These are phyloP conservation scores for Eruca vesicaria DNA, from an alignment of 441 rosid species.

Conservation along the genomic window DNA sequence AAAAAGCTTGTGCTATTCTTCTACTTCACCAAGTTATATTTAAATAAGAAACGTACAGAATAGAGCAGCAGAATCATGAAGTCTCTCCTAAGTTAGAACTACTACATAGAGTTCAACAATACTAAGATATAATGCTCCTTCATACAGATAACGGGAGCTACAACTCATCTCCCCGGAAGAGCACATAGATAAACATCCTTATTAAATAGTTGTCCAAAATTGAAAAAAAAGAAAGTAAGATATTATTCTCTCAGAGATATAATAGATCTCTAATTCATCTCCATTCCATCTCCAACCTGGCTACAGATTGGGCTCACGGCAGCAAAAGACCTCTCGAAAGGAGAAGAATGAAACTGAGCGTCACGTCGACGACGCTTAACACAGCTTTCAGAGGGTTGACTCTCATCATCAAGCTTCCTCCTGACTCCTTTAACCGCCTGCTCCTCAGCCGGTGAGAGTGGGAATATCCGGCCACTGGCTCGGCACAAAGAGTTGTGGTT, in stretches of 20 bases:
- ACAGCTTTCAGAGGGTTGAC: conserved; percentile 67
- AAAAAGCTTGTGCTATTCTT: conserved; percentile 16
- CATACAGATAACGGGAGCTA: conserved; percentile 29
- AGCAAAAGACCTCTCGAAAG: conserved; percentile 92
- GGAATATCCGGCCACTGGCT: conserved; percentile 76
- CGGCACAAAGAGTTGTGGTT: conserved; percentile 89
- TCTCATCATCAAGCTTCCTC: conserved; percentile 87
- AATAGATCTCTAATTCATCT: conserved; percentile 52
- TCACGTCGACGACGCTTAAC: conserved; percentile 83
- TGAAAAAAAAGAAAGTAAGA: not conserved
- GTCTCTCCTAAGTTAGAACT: conserved; percentile 26
- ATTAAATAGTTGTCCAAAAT: conserved; percentile 28
- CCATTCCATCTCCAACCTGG: conserved; percentile 96
- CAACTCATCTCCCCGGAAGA: conserved; percentile 43
- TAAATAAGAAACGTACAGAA: conserved; percentile 16
- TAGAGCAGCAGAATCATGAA: conserved; percentile 28
- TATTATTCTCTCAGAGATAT: conserved; percentile 26
- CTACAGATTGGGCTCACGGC: conserved; percentile 88
- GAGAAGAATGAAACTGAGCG: conserved; percentile 76
- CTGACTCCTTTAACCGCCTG: conserved; percentile 90
- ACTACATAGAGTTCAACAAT: conserved; percentile 26
- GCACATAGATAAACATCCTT: conserved; percentile 37
- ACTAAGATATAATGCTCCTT: conserved; percentile 33
- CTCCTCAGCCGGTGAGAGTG: conserved; percentile 72
- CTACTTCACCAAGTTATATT: conserved; percentile 10